Base-by-base conservation (phyloP, 208 protist species). In the Acanthamoeba castellanii region DNA sequence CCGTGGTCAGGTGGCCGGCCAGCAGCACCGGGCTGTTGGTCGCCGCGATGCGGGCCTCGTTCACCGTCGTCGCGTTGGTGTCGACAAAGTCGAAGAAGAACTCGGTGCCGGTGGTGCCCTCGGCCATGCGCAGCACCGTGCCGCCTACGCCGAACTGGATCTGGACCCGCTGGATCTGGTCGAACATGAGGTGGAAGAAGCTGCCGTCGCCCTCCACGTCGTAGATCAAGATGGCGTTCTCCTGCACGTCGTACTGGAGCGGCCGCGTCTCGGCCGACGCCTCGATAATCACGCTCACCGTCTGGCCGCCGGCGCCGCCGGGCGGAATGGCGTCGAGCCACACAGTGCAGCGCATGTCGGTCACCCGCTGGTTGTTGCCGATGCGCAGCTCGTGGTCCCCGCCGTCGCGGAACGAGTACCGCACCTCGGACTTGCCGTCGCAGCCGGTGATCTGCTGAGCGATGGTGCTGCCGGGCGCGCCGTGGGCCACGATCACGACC, bases 181-280 rank as follows among this genome's bases (percentile, higher is more conserved):
- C 87, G 59, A 92, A 92, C 55, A 92, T 70, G 27, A 92, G 87
- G 61, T 92, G 87, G 87, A 92, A 92, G 87, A 78, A 92, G 61
- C 47, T 70, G 37, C 64, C 42, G 25, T 68, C 59, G 87, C 47
- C 47, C 27, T 32, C 25, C 32, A n/a, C 42, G 59, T 92, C 87
- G 61, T 78, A 76, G 37, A 76, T 55, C 4, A 92, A 34, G 42
- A 92, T 78, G 11, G 87, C 87, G 87, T 92, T 92, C 64, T 92
- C 32, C 64, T 92, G 87, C 18, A 92, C 64, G 87, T 92, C 87
- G 61, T 61, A 92, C 61, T 76, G 59, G 27, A 92, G 87, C 64
- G 87, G 59, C 30, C 87, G 87, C 11, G 55, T 76, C 30, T 92
- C 87, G 47, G 34, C 55, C 20, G 59, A n/a, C 59, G 87, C 87